A percentile compares a stretch with the other conserved stretches of the same genome.
Evolutionary conservation across 202 grass and related monocot genomes (phyloP).

Genomic region (Setaria viridis): DNA sequence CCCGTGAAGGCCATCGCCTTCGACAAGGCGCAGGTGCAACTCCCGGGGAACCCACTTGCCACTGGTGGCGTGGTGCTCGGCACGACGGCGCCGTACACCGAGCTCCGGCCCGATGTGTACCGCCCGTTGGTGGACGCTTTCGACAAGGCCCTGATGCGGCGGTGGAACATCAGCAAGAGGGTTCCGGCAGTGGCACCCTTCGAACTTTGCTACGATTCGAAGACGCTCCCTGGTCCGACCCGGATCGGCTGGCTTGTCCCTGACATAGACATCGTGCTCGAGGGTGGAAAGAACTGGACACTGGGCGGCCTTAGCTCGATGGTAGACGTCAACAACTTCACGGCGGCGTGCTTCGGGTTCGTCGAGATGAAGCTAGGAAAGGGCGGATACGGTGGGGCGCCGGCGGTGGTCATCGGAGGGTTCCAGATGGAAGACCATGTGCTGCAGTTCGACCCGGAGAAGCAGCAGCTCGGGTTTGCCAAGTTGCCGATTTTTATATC

Average conservation of each 20-base stretch:
- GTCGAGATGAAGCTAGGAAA: slow-evolving; percentile 15
- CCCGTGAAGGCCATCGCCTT: background rate
- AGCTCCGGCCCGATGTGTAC: slow-evolving; percentile 59
- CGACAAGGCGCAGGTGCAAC: background rate
- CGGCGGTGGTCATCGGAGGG: slow-evolving; percentile 26
- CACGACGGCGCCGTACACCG: slow-evolving; percentile 45
- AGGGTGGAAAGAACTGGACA: background rate
- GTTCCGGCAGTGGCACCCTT: slow-evolving; percentile 43
- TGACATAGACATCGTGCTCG: slow-evolving; percentile 45
- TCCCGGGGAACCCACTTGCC: too few relatives aligned
- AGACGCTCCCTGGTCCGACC: slow-evolving; percentile 18
- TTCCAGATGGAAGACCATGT: slow-evolving; percentile 43
- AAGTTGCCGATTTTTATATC: slow-evolving; percentile 49
- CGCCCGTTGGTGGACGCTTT: slow-evolving; percentile 45
- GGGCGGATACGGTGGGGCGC: background rate
- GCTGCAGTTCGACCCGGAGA: slow-evolving; percentile 34
- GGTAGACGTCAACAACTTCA: slow-evolving; percentile 31
- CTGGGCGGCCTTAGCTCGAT: slow-evolving; percentile 46
- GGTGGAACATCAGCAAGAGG: background rate
- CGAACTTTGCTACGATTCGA: slow-evolving; percentile 58
- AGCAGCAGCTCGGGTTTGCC: slow-evolving; percentile 38
- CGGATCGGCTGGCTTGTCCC: slow-evolving; percentile 55
- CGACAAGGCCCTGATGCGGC: slow-evolving; percentile 33
- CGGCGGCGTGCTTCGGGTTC: slow-evolving; percentile 57
- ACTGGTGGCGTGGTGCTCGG: slow-evolving; percentile 5